Evolutionary conservation across 768 basidiomycete genomes (phyloP).

Genomic region (Naganishia onofrii): DNA sequence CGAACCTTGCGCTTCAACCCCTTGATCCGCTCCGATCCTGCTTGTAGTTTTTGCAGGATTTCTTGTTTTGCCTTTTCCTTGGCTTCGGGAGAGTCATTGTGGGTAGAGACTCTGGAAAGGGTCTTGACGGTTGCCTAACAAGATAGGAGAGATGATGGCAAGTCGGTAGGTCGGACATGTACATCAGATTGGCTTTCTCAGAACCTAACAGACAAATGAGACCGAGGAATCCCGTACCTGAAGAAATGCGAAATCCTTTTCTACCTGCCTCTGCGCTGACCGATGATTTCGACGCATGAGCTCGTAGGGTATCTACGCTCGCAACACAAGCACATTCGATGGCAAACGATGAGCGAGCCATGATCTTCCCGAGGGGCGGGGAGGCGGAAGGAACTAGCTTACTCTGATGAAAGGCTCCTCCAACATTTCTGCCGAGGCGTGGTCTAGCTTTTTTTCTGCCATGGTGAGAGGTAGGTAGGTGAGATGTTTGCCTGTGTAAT

Average conservation of each 20-base stretch:
- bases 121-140: slow-evolving; percentile 7
- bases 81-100: slow-evolving; percentile 27
- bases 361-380: background rate
- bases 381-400: slow-evolving; percentile 14
- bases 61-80: slow-evolving; percentile 29
- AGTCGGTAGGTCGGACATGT: too few relatives aligned
- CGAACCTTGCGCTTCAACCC: slow-evolving; percentile 83
- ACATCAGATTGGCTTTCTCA: too few relatives aligned
- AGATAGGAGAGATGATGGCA: background rate
- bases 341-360: background rate
- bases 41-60: slow-evolving; percentile 36
- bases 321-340: too few relatives aligned
- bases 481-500: background rate
- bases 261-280: slow-evolving; percentile 50
- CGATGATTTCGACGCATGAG: slow-evolving; percentile 47
- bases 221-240: slow-evolving; percentile 42
- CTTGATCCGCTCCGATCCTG: slow-evolving; percentile 49
- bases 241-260: slow-evolving; percentile 50
- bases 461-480: background rate
- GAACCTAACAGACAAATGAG: too few relatives aligned
- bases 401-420: slow-evolving; percentile 50
- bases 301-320: slow-evolving; percentile 50
- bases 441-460: slow-evolving; percentile 27
- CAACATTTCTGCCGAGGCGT: slow-evolving; percentile 36
- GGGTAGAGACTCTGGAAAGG: slow-evolving; percentile 24